A percentile compares a stretch with the other conserved stretches of the same genome.
Evolutionary conservation across 257 asterid species (phyloP).

Genomic region (Fraxinus quadrangulata): DNA sequence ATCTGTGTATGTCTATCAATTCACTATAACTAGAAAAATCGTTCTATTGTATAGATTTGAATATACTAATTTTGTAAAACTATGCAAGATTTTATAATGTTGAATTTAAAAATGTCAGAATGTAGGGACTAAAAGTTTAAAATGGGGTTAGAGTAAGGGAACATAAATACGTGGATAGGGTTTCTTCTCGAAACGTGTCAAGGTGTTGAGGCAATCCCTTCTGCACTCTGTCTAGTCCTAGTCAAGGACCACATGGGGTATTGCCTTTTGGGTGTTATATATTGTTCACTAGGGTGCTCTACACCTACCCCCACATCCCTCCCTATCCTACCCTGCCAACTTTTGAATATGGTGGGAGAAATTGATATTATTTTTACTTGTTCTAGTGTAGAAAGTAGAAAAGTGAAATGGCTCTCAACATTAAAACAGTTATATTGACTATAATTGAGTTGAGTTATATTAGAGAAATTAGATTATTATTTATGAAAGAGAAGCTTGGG

Average conservation of each 20-base stretch:
- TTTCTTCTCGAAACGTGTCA: background rate
- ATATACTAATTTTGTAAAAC: too few relatives aligned
- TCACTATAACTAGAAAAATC: background rate
- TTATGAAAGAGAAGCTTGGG: too few relatives aligned
- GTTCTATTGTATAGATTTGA: background rate
- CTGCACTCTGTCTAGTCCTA: background rate
- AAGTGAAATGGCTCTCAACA: background rate
- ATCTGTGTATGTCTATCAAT: too few relatives aligned
- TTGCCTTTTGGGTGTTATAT: background rate
- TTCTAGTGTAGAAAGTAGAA: too few relatives aligned
- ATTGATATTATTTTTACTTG: background rate
- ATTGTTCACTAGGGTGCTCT: background rate
- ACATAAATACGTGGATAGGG: background rate
- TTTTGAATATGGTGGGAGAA: background rate
- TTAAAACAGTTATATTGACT: too few relatives aligned
- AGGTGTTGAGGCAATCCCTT: slow-evolving; percentile 4
- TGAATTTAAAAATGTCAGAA: background rate
- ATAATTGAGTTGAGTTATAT: too few relatives aligned
- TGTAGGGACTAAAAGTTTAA: background rate
- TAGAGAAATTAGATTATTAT: too few relatives aligned
- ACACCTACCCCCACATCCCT: background rate
- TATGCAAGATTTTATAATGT: background rate
- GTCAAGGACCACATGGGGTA: background rate
- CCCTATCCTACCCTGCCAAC: background rate
- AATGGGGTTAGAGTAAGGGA: background rate